Evolutionary conservation across 208 protist genomes (phyloP), one percentile per base, ranked within the genome.

Genomic region (Leishmania amazonensis): DNA sequence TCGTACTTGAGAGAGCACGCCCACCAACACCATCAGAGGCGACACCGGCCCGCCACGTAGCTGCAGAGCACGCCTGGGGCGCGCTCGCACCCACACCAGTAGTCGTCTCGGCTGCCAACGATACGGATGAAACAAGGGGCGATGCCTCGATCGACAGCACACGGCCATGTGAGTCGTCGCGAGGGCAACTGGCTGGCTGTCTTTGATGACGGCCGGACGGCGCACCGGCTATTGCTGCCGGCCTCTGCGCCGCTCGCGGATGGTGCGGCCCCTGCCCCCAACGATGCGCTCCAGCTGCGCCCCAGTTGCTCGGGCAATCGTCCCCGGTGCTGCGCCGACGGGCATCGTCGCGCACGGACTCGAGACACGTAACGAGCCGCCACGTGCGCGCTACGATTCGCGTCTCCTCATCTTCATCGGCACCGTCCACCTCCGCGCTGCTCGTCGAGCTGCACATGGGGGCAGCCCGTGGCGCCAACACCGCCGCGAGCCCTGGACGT

Each of bases 141-240:
- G 74, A 64, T 3, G 53, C 38, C 53, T 77, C 51, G 21, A 67
- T 67, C 11, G 74, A 53, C 13, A 67, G 57, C 74, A n/a, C 74
- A 24, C 15, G 49, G 72, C 21, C 35, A 51, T 51, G 68, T 31
- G 38, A n/a, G 42, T 28, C 72, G 42, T 3, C 31, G n/a, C 4
- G 49, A 60, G 31, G 2, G 28, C 3, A 13, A 31, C 9, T 28
- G n/a, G 49, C 15, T 24, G 21, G 49, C 51, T 6, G 2, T 42
- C 24, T n/a, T 21, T 45, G n/a, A 21, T 28, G 72, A 28, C 49
- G 49, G 5, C 11, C 35, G 40, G 31, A 45, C 49, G 19, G 49
- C 17, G 49, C 72, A 62, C 51, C 35, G 45, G 13, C 15, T 40
- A 45, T 6, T 17, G 31, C 72, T 28, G 49, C 47, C n/a, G 72